Conservation (phyloP, 306 rosid genomes). For the Lagenaria siceraria region DNA sequence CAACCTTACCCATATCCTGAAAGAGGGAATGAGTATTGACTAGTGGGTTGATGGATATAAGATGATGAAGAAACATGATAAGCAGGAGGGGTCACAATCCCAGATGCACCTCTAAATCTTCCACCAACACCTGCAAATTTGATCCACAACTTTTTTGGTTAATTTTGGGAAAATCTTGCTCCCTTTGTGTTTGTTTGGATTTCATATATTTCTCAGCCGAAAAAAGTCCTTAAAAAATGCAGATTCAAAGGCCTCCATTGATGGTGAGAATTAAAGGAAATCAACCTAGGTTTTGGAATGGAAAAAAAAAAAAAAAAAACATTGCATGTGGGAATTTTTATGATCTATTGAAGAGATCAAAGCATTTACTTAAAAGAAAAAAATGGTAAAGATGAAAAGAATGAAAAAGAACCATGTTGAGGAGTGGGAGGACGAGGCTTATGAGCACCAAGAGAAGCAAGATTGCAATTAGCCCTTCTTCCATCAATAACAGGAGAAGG, state of each 20-base stretch:
- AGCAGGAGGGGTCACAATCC: slow-evolving; percentile 43
- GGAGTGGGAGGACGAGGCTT: slow-evolving; percentile 50
- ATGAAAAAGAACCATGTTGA: slow-evolving; percentile 47
- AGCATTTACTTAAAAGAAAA: neutral
- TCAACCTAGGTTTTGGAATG: too few species aligned
- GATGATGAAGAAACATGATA: slow-evolving; percentile 65
- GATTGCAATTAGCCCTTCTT: slow-evolving; percentile 89
- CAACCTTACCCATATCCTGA: slow-evolving; percentile 57
- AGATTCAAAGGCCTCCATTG: neutral
- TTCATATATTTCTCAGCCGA: neutral
- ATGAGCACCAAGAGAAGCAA: slow-evolving; percentile 88
- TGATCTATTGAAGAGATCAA: neutral
- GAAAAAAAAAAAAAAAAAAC: neutral
- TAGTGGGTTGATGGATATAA: slow-evolving; percentile 50
- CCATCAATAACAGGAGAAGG: slow-evolving; percentile 97
- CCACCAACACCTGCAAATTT: slow-evolving; percentile 30
- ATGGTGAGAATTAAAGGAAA: neutral
- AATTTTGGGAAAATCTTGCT: neutral
- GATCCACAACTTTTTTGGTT: neutral
- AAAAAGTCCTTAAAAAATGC: neutral
- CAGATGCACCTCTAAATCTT: slow-evolving; percentile 48
- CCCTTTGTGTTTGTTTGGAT: neutral
- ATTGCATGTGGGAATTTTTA: neutral
- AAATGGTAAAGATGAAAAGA: neutral
- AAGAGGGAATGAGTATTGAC: slow-evolving; percentile 68